Evolutionary conservation across 1,284 basidiomycete genomes (phyloP), one percentile per base, ranked within the genome.

Genomic region (Puccinia novopanici): DNA sequence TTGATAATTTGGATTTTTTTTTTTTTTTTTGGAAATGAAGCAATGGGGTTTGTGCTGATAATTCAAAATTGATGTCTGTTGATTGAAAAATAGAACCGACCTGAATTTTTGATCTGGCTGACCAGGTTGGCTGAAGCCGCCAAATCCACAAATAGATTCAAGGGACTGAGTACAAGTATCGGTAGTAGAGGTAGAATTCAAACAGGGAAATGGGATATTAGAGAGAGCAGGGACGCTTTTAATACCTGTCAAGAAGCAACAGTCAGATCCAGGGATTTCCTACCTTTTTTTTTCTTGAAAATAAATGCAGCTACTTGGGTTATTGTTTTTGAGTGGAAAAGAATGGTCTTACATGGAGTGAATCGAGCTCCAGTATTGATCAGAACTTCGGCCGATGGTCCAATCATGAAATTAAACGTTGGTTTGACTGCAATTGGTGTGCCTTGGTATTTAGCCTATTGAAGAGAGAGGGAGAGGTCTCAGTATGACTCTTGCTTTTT

Each of bases 361-460:
- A 85, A 86, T 12, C 85, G 83, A 13, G 85, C 85, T 19, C 85
- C 85, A 45, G 85, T 85, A 15, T 83, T 84, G 79, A 86, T 86
- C 48, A 86, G 76, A 42, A 86, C 85, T 67, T 86, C 84, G 27
- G 83, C 80, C 1, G 84, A 82, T 0, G 85, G 85, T 1, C 85
- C 85, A n/a, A 86, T 67, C 85, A 86, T 85, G 0, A 84, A 72
- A 27, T 79, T 79, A 55, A 79, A 72, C 10, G 48, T 73, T 15
- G 73, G 73, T 54, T 81, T 81, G 15, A 40, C 61, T 13, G 76
- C 52, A 34, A 79, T 79, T 0, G 68, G 76, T 34, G 76, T 61
- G 30, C 76, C 76, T 57, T 79, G 76, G 52, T 79, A 79, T 68
- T 72, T 70, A 27, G 76, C 67, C 76, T 79, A 45, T 15, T 34